Conservation (phyloP, 169 alveolate species). For the Plasmodium vinckei region DNA sequence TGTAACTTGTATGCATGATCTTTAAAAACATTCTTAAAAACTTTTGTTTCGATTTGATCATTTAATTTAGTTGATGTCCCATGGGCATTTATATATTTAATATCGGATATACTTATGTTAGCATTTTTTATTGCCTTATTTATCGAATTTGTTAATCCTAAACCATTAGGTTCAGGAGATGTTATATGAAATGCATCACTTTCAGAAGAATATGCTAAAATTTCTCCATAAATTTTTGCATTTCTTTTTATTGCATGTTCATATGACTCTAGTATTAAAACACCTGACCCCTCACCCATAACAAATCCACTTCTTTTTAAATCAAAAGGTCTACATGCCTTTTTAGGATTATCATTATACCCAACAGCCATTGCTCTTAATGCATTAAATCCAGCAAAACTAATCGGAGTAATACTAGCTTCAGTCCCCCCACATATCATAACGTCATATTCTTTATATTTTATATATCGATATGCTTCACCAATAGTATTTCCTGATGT, state of each 20-base stretch:
- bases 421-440: constrained; percentile 91
- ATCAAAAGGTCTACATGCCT: constrained; percentile 92
- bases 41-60: constrained; percentile 83
- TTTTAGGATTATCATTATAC: constrained; percentile 85
- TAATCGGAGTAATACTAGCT: constrained; percentile 86
- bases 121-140: constrained; percentile 75
- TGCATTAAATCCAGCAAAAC: constrained; percentile 85
- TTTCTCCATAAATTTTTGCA: constrained; percentile 90
- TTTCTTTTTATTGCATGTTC: constrained; percentile 91
- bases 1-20: constrained; percentile 80
- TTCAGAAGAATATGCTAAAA: constrained; percentile 85
- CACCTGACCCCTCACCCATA: constrained; percentile 92
- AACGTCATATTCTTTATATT: constrained; percentile 86
- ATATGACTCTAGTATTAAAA: constrained; percentile 87
- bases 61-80: constrained; percentile 84
- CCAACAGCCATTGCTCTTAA: constrained; percentile 87
- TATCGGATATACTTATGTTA: constrained; percentile 76
- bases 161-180: constrained; percentile 83
- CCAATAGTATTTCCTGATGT: constrained; percentile 89
- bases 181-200: constrained; percentile 86
- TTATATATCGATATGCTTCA: constrained; percentile 84
- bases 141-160: constrained; percentile 78
- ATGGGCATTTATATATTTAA: constrained; percentile 84
- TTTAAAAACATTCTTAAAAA: constrained; percentile 79
- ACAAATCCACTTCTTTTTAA: constrained; percentile 91